These are phyloP conservation scores for Oidium heveae DNA, from an alignment of 2,329 filamentous ascomycete genomes.

Conservation along the genomic window DNA sequence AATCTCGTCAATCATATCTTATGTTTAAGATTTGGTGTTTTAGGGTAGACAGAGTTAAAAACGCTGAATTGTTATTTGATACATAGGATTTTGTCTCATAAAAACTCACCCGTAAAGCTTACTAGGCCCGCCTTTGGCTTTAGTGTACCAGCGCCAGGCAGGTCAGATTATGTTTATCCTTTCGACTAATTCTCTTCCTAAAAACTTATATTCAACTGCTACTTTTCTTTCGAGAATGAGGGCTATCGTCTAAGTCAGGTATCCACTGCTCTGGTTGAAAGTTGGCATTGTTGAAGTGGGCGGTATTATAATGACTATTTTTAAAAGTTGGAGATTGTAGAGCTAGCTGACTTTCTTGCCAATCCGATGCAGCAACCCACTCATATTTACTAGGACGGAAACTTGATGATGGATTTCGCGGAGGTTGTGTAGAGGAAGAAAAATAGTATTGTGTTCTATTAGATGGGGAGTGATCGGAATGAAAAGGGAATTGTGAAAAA, in stretches of 20 bases:
- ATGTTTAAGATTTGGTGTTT: too few species aligned
- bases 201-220: background rate
- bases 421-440: constrained; percentile 5
- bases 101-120: too few species aligned
- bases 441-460: constrained; percentile 5
- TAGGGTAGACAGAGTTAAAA: too few species aligned
- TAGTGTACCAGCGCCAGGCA: too few species aligned
- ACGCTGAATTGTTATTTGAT: too few species aligned
- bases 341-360: constrained; percentile 9
- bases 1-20: too few species aligned
- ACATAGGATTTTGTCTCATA: too few species aligned
- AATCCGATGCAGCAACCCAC: constrained; percentile 11
- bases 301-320: constrained; percentile 39
- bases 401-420: constrained; percentile 7
- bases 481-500: constrained; percentile 6
- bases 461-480: constrained; percentile 5
- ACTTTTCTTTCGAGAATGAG: constrained; percentile 6
- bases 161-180: too few species aligned
- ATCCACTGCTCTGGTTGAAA: constrained; percentile 29
- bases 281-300: constrained; percentile 40
- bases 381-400: constrained; percentile 15
- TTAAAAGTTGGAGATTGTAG: constrained; percentile 31
- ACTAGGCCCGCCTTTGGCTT: too few species aligned
- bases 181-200: too few species aligned
- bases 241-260: constrained; percentile 12